A percentile compares a stretch with the other conserved stretches of the same genome.
phyloP scores from a whole-genome alignment of 2,329 filamentous ascomycete species.

The Pseudocercospora fijiensis region DNA sequence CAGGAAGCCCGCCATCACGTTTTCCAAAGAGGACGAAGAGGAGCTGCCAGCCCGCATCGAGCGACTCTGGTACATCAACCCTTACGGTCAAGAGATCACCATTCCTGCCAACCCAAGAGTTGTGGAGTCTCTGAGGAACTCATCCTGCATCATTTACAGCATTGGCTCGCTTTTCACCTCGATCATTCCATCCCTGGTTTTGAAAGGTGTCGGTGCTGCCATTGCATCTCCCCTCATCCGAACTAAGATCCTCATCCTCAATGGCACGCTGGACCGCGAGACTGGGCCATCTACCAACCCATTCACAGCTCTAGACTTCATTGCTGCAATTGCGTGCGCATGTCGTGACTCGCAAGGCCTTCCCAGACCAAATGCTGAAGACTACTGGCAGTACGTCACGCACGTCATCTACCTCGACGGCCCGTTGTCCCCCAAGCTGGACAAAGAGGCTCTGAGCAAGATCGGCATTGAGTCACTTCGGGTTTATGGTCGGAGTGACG shows the following conservation, averaged over 20 bases:
- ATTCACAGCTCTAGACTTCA: conserved; percentile 76
- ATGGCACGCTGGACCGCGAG: conserved; percentile 81
- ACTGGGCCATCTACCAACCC: conserved; percentile 67
- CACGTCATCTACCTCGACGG: conserved; percentile 80
- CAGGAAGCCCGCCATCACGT: conserved; percentile 75
- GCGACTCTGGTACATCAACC: conserved; percentile 95
- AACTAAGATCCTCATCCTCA: conserved; percentile 80
- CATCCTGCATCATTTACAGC: conserved; percentile 77
- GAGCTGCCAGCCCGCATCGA: conserved; percentile 76
- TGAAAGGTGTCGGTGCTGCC: conserved; percentile 70
- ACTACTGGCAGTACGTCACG: conserved; percentile 71
- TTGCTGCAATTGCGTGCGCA: conserved; percentile 74
- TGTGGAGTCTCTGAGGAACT: conserved; percentile 62
- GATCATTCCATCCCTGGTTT: conserved; percentile 76
- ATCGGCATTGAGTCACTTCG: conserved; percentile 76
- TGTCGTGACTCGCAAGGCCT: conserved; percentile 64
- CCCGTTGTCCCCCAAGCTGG: conserved; percentile 66
- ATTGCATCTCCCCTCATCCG: conserved; percentile 52
- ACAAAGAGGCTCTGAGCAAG: conserved; percentile 60
- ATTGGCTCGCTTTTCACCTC: conserved; percentile 94
- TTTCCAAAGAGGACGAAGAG: conserved; percentile 72
- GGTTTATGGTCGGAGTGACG: conserved; percentile 68
- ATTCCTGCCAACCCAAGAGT: conserved; percentile 81
- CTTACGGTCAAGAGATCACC: conserved; percentile 93
- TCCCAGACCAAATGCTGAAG: conserved; percentile 34